phyloP scores from a whole-genome alignment of 2,329 filamentous ascomycete genomes.

The Tolypocladium paradoxum region DNA sequence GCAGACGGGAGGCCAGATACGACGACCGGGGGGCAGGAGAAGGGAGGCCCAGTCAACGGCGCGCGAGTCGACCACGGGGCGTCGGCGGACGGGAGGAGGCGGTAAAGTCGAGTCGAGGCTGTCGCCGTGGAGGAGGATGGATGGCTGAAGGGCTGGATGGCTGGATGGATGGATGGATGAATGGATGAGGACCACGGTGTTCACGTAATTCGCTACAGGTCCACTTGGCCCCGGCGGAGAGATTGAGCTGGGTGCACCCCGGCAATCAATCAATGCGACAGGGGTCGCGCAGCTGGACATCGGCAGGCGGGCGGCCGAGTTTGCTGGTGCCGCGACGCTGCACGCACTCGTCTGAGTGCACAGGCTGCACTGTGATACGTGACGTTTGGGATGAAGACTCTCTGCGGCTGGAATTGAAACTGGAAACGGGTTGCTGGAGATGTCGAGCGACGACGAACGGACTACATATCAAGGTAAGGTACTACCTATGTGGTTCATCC shows the following conservation, averaged over 20 bases:
- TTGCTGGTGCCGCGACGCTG: background rate
- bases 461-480: no score
- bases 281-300: background rate
- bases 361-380: background rate
- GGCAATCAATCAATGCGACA: background rate
- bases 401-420: background rate
- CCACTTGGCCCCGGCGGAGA: conserved; percentile 1
- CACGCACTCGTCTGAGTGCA: no score
- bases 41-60: background rate
- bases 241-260: background rate
- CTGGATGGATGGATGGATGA: background rate
- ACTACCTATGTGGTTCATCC: background rate
- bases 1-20: background rate
- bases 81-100: background rate
- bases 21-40: background rate
- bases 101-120: background rate
- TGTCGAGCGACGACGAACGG: no score
- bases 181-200: background rate
- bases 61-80: background rate
- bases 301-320: no score
- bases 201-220: conserved; percentile 6
- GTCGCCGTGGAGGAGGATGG: background rate
- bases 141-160: background rate
- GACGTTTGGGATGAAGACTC: background rate
- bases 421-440: background rate